Conservation (phyloP, 345 rosid genomes). For the Eucalyptus urophylla region DNA sequence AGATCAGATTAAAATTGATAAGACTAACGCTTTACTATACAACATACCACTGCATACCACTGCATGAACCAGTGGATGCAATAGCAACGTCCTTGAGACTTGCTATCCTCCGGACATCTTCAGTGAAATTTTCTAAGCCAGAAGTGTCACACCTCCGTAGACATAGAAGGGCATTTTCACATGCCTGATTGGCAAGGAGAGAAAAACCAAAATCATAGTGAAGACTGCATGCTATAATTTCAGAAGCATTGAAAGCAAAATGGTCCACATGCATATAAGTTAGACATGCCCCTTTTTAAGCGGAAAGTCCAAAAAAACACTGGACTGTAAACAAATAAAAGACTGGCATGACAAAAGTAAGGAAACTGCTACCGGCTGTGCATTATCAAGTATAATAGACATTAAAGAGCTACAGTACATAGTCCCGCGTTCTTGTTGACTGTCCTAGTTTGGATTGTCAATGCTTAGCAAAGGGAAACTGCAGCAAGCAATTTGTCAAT, state of each 20-base stretch:
- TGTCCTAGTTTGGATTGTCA: background rate
- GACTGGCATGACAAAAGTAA: background rate
- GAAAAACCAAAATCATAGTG: background rate
- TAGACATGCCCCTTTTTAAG: background rate
- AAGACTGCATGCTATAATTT: background rate
- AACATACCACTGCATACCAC: slow-evolving; percentile 71
- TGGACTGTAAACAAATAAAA: background rate
- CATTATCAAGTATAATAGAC: background rate
- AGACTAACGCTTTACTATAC: background rate
- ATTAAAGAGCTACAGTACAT: background rate
- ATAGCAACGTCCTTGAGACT: slow-evolving; percentile 39
- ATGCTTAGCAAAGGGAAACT: background rate
- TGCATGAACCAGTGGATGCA: slow-evolving; percentile 25
- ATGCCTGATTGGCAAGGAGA: slow-evolving; percentile 28
- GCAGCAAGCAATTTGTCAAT: background rate
- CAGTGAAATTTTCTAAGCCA: background rate
- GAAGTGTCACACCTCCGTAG: slow-evolving; percentile 12
- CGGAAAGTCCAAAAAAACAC: background rate
- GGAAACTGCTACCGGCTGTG: background rate
- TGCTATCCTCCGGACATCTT: slow-evolving; percentile 15
- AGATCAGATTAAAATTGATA: background rate
- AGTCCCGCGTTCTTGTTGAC: background rate
- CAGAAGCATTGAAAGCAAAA: background rate
- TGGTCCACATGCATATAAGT: background rate
- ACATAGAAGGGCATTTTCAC: slow-evolving; percentile 39